Evolutionary conservation across 164 flowering plant species (phyloP).

Genomic region (Taxillus chinensis): DNA sequence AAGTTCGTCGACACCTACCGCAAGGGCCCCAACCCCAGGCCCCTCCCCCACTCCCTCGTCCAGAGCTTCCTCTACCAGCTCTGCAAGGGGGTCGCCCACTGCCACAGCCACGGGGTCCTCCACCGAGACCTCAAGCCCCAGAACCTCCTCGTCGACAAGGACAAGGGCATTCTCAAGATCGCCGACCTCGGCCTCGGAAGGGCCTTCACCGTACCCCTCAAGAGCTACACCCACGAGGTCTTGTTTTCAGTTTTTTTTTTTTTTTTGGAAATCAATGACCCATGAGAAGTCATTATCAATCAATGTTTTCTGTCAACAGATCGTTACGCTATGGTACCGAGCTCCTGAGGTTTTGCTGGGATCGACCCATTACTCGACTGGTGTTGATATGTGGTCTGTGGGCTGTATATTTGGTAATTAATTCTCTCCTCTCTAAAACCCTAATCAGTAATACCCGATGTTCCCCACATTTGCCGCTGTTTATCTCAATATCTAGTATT

Average conservation of each 20-base stretch:
- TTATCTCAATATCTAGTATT: neutral
- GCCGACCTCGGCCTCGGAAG: slow-evolving; percentile 97
- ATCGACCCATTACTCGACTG: slow-evolving; percentile 78
- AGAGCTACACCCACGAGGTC: slow-evolving; percentile 95
- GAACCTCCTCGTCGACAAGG: slow-evolving; percentile 83
- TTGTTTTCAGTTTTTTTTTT: neutral
- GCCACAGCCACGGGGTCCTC: slow-evolving; percentile 87
- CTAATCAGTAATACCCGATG: neutral
- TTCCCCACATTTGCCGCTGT: too few relatives aligned
- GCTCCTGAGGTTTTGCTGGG: slow-evolving; percentile 95
- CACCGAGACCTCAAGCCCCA: slow-evolving; percentile 97
- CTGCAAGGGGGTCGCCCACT: slow-evolving; percentile 90
- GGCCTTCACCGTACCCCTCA: slow-evolving; percentile 90
- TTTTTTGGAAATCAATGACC: too few relatives aligned
- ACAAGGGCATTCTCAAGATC: slow-evolving; percentile 79
- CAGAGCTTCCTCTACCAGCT: slow-evolving; percentile 83
- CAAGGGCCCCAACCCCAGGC: slow-evolving; percentile 69
- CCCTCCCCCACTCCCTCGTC: slow-evolving; percentile 40
- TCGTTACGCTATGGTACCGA: slow-evolving; percentile 96
- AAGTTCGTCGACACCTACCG: slow-evolving; percentile 80
- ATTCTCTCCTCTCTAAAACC: neutral
- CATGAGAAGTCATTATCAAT: neutral
- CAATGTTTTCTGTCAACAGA: slow-evolving; percentile 21
- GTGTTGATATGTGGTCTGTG: slow-evolving; percentile 98
- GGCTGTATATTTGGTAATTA: slow-evolving; percentile 85